Conservation (phyloP, 1,284 basidiomycete genomes). For the Cryptococcus hybrid region DNA sequence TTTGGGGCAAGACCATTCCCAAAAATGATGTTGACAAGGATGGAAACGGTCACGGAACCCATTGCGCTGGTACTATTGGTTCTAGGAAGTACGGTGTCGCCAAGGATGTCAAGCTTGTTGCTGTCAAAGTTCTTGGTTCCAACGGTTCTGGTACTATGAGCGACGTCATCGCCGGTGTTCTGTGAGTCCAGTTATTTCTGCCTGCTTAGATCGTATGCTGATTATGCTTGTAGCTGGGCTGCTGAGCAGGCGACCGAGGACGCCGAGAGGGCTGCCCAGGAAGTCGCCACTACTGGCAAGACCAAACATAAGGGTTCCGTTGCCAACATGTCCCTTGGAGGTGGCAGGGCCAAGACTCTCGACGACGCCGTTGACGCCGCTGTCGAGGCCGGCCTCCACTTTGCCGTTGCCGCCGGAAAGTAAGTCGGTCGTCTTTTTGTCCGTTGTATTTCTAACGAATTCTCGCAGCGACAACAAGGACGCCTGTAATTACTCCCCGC, state of each 20-base stretch:
- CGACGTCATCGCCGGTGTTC: slow-evolving; percentile 85
- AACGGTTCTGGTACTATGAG: slow-evolving; percentile 95
- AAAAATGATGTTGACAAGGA: slow-evolving; percentile 72
- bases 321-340: slow-evolving; percentile 97
- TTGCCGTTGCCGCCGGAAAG: slow-evolving; percentile 88
- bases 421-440: slow-evolving; percentile 34
- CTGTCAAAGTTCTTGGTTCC: slow-evolving; percentile 95
- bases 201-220: slow-evolving; percentile 2
- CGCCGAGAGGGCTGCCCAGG: slow-evolving; percentile 60
- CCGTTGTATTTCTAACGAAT: slow-evolving; percentile 1
- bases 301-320: slow-evolving; percentile 90
- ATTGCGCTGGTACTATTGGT: slow-evolving; percentile 81
- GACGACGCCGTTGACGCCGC: slow-evolving; percentile 85
- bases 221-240: slow-evolving; percentile 60
- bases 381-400: slow-evolving; percentile 81
- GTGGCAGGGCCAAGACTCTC: slow-evolving; percentile 85
- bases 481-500: slow-evolving; percentile 76
- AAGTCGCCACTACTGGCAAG: slow-evolving; percentile 63
- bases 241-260: slow-evolving; percentile 60
- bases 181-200: slow-evolving; percentile 23
- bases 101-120: slow-evolving; percentile 84
- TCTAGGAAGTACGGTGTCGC: slow-evolving; percentile 86
- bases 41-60: slow-evolving; percentile 64
- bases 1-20: slow-evolving; percentile 82
- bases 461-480: slow-evolving; percentile 57